Base-by-base conservation (phyloP, 179 eudicot species). In the Kewa caespitosa region DNA sequence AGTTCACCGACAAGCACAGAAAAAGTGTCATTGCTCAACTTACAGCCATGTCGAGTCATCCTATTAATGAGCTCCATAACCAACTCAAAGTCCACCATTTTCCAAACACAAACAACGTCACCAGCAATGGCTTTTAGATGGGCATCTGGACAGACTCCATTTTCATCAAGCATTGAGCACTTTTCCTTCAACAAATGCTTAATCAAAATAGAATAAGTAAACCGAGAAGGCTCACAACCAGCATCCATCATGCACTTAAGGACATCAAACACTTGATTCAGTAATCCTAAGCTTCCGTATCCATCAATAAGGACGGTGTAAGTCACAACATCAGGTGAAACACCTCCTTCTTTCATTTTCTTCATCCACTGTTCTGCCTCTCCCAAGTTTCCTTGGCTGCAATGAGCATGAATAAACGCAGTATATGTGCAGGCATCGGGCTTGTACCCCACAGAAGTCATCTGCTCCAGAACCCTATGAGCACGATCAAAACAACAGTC, bases 391-490 rank as follows among this genome's bases (percentile, higher is more conserved):
- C 93, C 95, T 74, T 74, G 82, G 71, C 74, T 87, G 84, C 89
- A 89, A 81, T 87, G 84, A 39, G 97, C 98, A 52, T 85, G 84
- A 68, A 91, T 85, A 85, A 90, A 90, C 5, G 87, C 81, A 74
- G 98, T 93, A 81, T 90, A 89, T 39, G 81, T 84, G 74, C 93
- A 93, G 57, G 84, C 92, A 77, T 93, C 98, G 33, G 98, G 93
- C 82, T 80, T 87, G 80, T 74, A 73, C 43, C 94, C 98, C 43
- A 76, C 80, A 57, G 88, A 74, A 66, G 83, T 70, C 92, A 93
- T 87, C 80, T 86, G 84, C 39, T 78, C 79, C 34, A 91, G 80
- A 63, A 89, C 33, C 63, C 81, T 85, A 76, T 86, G 54, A 80
- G 98, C 98, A 57, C 73, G 75, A 66, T 85, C 90, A 86, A 91